Evolutionary conservation across 129 eudicot genomes (phyloP), one percentile per base, ranked within the genome.

Genomic region (Tanacetum coccineum): DNA sequence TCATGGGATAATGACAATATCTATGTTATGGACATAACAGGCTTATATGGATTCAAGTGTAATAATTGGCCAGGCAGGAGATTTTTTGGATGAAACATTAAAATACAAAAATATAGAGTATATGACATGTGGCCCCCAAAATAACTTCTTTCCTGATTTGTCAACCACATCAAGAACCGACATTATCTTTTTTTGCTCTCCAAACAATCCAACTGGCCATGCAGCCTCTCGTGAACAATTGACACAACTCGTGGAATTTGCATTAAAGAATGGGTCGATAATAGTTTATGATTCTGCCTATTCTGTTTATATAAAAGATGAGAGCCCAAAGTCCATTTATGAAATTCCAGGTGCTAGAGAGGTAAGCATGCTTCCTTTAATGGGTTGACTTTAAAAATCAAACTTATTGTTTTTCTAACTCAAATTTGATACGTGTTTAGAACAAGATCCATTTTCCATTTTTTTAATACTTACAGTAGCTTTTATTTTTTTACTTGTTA

Each of bases 181-280:
- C 70, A 61, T 91, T 40, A 87, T 91, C 19, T 91, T 85, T 79
- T 91, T 91, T 52, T 91, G 98, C 70, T 85, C 95, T 56, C 95
- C 98, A n/a, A 91, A 91, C 74, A 91, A 91, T 81, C 98, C 98
- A 13, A 85, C 96, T 9, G 98, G 98, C 4, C 87, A 85, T 71
- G 93, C 96, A 49, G 88, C 96, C 32, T 73, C 98, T 1, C 60
- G 79, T 63, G 76, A 85, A 47, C 91, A 91, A 68, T 76, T 91
- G 64, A 59, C 75, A 42, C 77, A 66, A 12, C 83, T 91, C 2
- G 95, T 91, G 18, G 76, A 85, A 18, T 87, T 91, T 68, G 96
- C 98, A 3, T 80, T 77, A 66, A 59, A 65, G 22, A 91, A 87
- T 74, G 98, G 98, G 30, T 91, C 98, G 0, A 87, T 91, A 17